Base-by-base conservation (phyloP, 192 early-diverging fungal species). In the Rhizophlyctis rosea region DNA sequence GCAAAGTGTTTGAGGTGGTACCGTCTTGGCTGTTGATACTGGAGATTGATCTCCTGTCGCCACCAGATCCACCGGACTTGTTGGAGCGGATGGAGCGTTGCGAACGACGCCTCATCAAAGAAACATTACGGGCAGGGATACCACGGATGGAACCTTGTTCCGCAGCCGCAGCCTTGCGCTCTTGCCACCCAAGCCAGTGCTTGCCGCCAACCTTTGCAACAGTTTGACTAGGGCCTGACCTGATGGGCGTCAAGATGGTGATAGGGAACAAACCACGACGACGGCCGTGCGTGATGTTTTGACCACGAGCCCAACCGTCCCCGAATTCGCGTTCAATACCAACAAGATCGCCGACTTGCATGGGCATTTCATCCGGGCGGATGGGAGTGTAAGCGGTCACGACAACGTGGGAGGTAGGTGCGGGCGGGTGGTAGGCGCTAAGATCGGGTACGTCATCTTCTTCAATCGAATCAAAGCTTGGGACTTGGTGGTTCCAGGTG, bases 281-380 rank as follows among this genome's bases (percentile, higher is more conserved):
- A 55, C 75, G 75, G 3, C 73, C 62, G 58, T 76, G 80, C 2
- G 77, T 72, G 39, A 83, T 79, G 61, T 76, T 72, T 47, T 81
- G 79, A 4, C 75, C 79, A 55, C 79, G 63, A 3, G 79, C 79
- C 81, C 78, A 83, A 24, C 78, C 78, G 60, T 83, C 81, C 2
- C 50, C 50, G 57, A 74, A 83, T 60, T 71, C 67, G 21, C 68
- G 57, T 68, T 83, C 81, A 33, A 83, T 77, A 54, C 74, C 78
- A 50, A 83, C 71, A 47, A 83, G 74, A 44, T 83, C 81, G 31
- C 78, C 81, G n/a, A 66, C 62, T 34, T 76, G 69, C 54, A 83
- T 51, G 13, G 58, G 58, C 60, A 83, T 54, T 59, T 83, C 81
- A 64, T 83, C 81, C 23, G 57, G 32, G 31, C 62, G 31, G 23